phyloP scores from a whole-genome alignment of 2,329 filamentous ascomycete genomes.

The Aureobasidium zeae region DNA sequence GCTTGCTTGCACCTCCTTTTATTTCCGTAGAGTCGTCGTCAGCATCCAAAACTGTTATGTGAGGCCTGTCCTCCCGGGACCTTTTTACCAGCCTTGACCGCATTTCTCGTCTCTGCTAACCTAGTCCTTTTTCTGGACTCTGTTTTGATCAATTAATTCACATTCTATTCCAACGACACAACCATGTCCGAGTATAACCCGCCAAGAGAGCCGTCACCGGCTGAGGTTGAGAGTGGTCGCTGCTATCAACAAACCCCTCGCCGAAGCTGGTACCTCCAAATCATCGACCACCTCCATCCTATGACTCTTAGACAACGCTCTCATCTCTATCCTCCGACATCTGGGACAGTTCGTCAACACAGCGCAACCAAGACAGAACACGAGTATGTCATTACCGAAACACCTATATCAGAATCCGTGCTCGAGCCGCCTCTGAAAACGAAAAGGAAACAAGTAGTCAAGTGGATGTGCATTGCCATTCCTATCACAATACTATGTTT shows the following conservation, averaged over 20 bases:
- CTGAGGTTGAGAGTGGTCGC: slow-evolving; percentile 4
- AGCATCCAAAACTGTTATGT: no score
- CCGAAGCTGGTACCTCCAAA: background rate
- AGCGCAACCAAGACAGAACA: background rate
- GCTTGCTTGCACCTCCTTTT: no score
- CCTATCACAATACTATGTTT: slow-evolving; percentile 15
- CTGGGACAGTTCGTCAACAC: background rate
- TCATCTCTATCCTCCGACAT: background rate
- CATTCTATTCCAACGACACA: no score
- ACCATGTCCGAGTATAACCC: background rate
- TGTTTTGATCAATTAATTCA: no score
- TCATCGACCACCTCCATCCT: background rate
- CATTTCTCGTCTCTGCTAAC: no score
- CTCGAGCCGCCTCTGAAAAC: background rate
- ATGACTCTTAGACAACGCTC: slow-evolving; percentile 2
- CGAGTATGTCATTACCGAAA: background rate
- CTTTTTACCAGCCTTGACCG: no score
- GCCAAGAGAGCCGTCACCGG: background rate
- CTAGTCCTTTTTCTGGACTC: no score
- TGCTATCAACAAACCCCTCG: slow-evolving; percentile 4
- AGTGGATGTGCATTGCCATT: background rate
- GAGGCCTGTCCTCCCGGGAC: no score
- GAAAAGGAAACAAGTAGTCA: background rate
- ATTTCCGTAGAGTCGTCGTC: no score
- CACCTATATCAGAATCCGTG: background rate